phyloP scores from a whole-genome alignment of 169 alveolate genomes.

The Plasmodium inui region DNA sequence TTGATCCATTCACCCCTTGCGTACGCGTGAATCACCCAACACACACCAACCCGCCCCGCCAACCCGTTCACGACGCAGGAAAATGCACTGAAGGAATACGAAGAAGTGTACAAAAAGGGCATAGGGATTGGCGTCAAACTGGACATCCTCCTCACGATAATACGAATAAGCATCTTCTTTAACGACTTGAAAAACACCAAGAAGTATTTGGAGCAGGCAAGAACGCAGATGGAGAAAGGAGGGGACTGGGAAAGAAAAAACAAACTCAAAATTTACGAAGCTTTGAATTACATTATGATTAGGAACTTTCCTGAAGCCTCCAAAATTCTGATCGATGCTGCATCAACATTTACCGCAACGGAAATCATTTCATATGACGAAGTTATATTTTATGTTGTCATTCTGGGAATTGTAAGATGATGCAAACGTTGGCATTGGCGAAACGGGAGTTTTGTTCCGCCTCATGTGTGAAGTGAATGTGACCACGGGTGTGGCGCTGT shows the following conservation, averaged over 20 bases:
- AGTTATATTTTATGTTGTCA: constrained; percentile 93
- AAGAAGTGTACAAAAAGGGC: constrained; percentile 84
- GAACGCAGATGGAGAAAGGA: constrained; percentile 93
- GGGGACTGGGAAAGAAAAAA: constrained; percentile 99
- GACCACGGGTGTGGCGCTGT: neutral
- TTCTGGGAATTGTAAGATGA: constrained; percentile 86
- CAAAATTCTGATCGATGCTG: constrained; percentile 87
- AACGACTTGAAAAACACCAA: constrained; percentile 78
- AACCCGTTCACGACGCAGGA: constrained; percentile 45
- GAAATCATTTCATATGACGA: constrained; percentile 94
- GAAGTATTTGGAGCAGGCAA: constrained; percentile 80
- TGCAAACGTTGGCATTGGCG: neutral
- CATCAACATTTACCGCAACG: constrained; percentile 95
- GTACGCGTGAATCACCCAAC: neutral
- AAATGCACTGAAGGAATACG: constrained; percentile 85
- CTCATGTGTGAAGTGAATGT: neutral
- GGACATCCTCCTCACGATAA: constrained; percentile 83
- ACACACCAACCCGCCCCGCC: neutral
- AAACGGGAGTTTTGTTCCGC: neutral
- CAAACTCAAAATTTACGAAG: constrained; percentile 95
- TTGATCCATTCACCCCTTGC: neutral
- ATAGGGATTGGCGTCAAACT: constrained; percentile 87
- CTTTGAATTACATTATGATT: constrained; percentile 86
- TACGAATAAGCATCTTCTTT: constrained; percentile 83
- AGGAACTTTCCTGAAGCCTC: constrained; percentile 93